Evolutionary conservation across 169 alveolate species (phyloP), one percentile per base, ranked within the genome.

Genomic region (Plasmodium cynomolgi): DNA sequence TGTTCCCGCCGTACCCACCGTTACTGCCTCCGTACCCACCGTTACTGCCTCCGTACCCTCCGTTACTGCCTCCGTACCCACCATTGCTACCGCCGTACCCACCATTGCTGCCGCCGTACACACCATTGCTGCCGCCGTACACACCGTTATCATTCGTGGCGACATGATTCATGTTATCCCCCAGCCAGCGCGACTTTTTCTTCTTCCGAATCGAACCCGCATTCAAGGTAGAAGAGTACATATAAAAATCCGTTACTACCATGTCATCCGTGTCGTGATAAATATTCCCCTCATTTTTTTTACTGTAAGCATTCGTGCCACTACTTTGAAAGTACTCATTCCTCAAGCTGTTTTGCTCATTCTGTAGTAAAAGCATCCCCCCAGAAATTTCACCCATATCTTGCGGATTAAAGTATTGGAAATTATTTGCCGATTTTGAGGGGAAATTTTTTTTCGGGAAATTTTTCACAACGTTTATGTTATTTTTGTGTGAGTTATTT

Each of bases 191-290:
- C 6, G 73, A 68, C 50, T 80, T 80, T 17, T 79, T 39, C 17
- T 39, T 56, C 20, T 88, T 88, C 39, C 54, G 34, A 80, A 62
- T 37, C 31, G 91, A 80, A 68, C 72, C 82, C 34, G 94, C 90
- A 41, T 88, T 88, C 72, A 81, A 31, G 11, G 94, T 80, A 58
- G 94, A 68, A 23, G 39, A 88, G 29, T 80, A 62, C 77, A 88
- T 81, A 15, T 88, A 88, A 88, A 80, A 88, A 44, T 88, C 94
- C 7, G 94, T 88, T 26, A 88, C 84, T 56, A 58, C 29, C 7
- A 44, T 33, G 50, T 88, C 50, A 58, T 88, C 79, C 29, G 91
- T 88, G 47, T 79, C 94, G 54, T 88, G 72, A 54, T 88, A 88
- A 26, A 80, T n/a, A 62, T 81, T 47, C 33, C 56, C 44, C 29